Percentiles rank a stretch among this genome's conserved stretches.
Conservation (phyloP, 2,329 filamentous ascomycete species). For the Fusarium nisikadoi region DNA sequence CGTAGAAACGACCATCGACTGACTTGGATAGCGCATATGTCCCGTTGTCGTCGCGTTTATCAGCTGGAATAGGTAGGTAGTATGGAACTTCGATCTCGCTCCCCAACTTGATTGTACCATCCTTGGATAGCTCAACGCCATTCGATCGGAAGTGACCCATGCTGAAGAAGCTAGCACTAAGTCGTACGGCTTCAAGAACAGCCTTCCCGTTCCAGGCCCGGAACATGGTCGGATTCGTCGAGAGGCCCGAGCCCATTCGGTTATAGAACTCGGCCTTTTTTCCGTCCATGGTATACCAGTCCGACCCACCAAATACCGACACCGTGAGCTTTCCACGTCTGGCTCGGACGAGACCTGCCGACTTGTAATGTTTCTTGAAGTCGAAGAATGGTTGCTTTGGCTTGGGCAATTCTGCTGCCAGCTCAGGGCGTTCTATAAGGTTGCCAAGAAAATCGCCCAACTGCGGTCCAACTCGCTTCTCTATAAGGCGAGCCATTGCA, state of each 20-base stretch:
- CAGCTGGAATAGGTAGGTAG: conserved; percentile 11
- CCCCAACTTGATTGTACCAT: neutral
- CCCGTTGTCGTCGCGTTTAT: conserved; percentile 2
- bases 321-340: conserved; percentile 20
- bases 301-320: conserved; percentile 26
- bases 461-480: conserved; percentile 6
- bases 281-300: conserved; percentile 23
- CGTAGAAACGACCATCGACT: conserved; percentile 14
- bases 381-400: conserved; percentile 2
- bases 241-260: conserved; percentile 25
- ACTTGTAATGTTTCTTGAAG: conserved; percentile 4
- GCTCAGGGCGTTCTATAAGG: conserved; percentile 7
- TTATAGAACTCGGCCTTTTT: conserved; percentile 29
- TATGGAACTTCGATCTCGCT: conserved; percentile 19
- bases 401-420: neutral
- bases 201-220: conserved; percentile 32
- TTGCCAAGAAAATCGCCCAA: conserved; percentile 9
- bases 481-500: conserved; percentile 12
- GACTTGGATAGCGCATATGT: conserved; percentile 12
- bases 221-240: conserved; percentile 31
- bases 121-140: neutral
- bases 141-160: conserved; percentile 32
- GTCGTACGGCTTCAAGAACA: conserved; percentile 14
- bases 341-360: conserved; percentile 10
- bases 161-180: conserved; percentile 27